phyloP scores from a whole-genome alignment of 495 filamentous ascomycete species.

The Xylaria flabelliformis region DNA sequence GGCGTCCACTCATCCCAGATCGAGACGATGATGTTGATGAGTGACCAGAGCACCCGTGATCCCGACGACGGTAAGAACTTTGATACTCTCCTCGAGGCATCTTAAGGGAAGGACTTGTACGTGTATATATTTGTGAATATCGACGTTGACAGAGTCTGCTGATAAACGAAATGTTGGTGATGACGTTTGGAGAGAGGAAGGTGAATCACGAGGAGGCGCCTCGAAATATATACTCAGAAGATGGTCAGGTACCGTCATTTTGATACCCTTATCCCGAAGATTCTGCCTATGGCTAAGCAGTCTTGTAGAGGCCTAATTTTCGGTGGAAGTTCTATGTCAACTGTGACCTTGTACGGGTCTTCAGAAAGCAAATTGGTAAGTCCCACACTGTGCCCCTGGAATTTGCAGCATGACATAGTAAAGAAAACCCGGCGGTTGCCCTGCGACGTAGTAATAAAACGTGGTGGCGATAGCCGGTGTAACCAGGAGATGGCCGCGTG shows the following conservation, averaged over 20 bases:
- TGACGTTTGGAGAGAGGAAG: neutral
- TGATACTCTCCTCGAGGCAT: neutral
- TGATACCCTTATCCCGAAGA: neutral
- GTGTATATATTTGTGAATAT: neutral
- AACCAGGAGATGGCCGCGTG: constrained; percentile 3
- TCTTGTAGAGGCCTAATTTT: neutral
- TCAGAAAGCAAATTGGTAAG: constrained; percentile 5
- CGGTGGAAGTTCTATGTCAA: neutral
- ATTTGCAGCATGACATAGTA: neutral
- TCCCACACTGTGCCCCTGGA: constrained; percentile 2
- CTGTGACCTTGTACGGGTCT: neutral
- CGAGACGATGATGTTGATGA: neutral
- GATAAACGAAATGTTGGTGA: neutral
- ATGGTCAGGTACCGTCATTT: neutral
- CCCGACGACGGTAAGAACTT: neutral
- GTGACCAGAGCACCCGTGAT: neutral
- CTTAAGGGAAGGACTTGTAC: neutral
- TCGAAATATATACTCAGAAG: neutral
- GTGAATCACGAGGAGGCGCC: neutral
- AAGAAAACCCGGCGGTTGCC: neutral
- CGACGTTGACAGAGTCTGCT: neutral
- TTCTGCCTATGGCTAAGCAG: constrained; percentile 19
- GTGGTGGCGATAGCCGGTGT: constrained; percentile 5
- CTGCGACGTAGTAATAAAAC: constrained; percentile 14
- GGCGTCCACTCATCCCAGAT: neutral